A percentile compares a stretch with the other conserved stretches of the same genome.
These are phyloP conservation scores for Drosera spatulata DNA, from an alignment of 179 eudicot genomes.

Conservation along the genomic window DNA sequence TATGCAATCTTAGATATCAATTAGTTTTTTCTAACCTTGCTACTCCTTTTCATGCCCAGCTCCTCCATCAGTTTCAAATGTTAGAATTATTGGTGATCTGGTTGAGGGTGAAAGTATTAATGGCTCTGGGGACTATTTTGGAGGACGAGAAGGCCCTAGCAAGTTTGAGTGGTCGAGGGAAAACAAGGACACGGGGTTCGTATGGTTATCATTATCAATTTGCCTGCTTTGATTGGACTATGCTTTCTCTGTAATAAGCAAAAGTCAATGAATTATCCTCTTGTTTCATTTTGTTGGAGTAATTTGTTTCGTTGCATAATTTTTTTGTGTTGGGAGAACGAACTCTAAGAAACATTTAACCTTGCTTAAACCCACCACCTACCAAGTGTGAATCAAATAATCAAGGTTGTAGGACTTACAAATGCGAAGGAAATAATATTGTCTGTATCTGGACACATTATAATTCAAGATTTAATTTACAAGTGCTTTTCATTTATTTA, in stretches of 20 bases:
- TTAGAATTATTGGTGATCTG: constrained; percentile 64
- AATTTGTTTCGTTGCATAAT: neutral
- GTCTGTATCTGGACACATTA: too few species aligned
- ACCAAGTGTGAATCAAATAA: too few species aligned
- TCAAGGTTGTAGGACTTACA: too few species aligned
- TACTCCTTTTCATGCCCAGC: constrained; percentile 34
- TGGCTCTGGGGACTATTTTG: constrained; percentile 85
- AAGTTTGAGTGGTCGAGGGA: constrained; percentile 89
- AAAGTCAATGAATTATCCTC: neutral
- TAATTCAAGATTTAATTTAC: neutral
- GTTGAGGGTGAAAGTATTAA: constrained; percentile 63
- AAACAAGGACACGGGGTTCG: constrained; percentile 67
- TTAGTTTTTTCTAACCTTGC: neutral
- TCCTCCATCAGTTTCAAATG: constrained; percentile 79
- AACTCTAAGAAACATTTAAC: too few species aligned
- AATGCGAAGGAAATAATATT: too few species aligned
- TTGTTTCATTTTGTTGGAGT: neutral
- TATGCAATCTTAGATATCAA: too few species aligned
- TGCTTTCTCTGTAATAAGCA: too few species aligned
- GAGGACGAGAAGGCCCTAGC: constrained; percentile 99
- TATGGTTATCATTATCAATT: constrained; percentile 3
- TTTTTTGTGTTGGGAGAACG: too few species aligned
- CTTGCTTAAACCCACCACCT: too few species aligned
- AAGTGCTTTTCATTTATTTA: neutral
- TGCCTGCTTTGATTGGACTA: neutral